Evolutionary conservation across 768 basidiomycete species (phyloP).

Genomic region (Panus rudis): DNA sequence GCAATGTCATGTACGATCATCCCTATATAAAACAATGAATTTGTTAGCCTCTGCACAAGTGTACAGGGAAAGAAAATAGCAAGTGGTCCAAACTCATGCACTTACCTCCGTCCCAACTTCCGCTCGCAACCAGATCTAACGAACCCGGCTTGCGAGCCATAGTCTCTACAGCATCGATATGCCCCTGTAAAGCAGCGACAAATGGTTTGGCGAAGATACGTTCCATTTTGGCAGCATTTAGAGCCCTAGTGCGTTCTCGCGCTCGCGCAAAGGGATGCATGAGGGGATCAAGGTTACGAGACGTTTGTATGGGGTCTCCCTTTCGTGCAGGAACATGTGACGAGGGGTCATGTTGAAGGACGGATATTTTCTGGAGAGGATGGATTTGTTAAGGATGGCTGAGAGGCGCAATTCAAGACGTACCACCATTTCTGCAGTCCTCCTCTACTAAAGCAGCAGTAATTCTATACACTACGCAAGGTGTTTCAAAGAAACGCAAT

Average conservation of each 20-base stretch:
- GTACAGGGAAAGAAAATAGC: background rate
- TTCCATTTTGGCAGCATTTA: constrained; percentile 96
- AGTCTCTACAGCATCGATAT: constrained; percentile 90
- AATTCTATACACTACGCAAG: no score
- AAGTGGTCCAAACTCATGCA: constrained; percentile 13
- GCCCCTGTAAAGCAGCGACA: constrained; percentile 83
- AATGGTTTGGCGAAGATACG: constrained; percentile 98
- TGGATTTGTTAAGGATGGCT: no score
- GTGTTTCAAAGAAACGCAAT: no score
- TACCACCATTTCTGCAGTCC: constrained; percentile 12
- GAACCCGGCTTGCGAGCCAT: constrained; percentile 67
- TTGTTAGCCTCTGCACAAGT: background rate
- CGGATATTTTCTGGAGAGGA: constrained; percentile 65
- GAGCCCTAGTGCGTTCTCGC: constrained; percentile 86
- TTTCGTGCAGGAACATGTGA: constrained; percentile 65
- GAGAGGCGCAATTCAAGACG: background rate
- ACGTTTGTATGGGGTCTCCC: constrained; percentile 82
- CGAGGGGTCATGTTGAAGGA: constrained; percentile 77
- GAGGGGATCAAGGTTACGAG: constrained; percentile 89
- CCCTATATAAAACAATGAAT: constrained; percentile 36
- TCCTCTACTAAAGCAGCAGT: background rate
- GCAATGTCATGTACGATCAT: constrained; percentile 82
- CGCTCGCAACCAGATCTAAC: constrained; percentile 77
- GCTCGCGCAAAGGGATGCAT: constrained; percentile 93
- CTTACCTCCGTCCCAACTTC: constrained; percentile 93